These are phyloP conservation scores for Penicillium brasilianum DNA, from an alignment of 2,329 filamentous ascomycete species.

Conservation along the genomic window DNA sequence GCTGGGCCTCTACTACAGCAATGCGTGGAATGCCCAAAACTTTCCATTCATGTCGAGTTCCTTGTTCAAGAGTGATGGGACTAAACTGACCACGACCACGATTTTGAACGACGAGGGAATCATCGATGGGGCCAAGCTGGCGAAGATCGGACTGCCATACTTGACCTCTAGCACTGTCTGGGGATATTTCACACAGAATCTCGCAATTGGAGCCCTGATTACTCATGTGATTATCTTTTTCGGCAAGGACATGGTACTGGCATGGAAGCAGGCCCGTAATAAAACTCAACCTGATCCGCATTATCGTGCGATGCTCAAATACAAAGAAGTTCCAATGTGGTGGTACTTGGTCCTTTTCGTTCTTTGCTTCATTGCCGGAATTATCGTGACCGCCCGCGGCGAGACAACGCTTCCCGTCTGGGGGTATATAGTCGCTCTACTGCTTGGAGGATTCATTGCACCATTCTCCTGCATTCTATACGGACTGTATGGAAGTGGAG, in stretches of 20 bases:
- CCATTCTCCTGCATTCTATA: not conserved
- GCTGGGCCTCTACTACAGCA: slow-evolving; percentile 33
- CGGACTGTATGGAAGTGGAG: not conserved
- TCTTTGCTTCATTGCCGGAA: not conserved
- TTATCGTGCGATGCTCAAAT: slow-evolving; percentile 49
- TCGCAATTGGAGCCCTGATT: not conserved
- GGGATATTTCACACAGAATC: slow-evolving; percentile 1
- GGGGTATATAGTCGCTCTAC: not conserved
- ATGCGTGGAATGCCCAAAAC: slow-evolving; percentile 28
- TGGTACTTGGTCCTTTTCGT: slow-evolving; percentile 50
- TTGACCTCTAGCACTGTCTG: not conserved
- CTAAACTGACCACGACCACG: not conserved
- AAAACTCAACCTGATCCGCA: slow-evolving; percentile 44
- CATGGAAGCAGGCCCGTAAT: not conserved
- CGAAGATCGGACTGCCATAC: not conserved
- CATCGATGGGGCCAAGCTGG: not conserved
- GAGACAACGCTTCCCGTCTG: slow-evolving; percentile 4
- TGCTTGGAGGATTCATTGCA: not conserved
- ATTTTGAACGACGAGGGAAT: not conserved
- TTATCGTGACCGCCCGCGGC: not conserved
- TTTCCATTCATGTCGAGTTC: slow-evolving; percentile 38
- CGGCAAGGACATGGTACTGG: not conserved
- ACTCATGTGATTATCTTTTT: not conserved
- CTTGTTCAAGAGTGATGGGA: slow-evolving; percentile 32
- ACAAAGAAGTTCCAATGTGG: slow-evolving; percentile 50